Evolutionary conservation across 108 stramenopile genomes (phyloP).

Genomic region (Fragilariopsis cylindrus): DNA sequence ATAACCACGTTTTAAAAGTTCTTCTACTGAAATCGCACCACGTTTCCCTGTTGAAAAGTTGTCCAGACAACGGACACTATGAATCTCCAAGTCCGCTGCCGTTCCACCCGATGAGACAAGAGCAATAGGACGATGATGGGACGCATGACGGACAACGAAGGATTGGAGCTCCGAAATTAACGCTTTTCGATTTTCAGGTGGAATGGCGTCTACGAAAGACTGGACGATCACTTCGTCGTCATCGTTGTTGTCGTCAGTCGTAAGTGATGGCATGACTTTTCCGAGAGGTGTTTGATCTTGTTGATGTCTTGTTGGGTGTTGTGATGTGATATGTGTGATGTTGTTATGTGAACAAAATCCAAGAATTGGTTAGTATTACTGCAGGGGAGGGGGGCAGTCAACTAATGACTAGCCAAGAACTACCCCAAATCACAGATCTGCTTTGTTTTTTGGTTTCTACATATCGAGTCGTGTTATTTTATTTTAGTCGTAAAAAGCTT

Average conservation of each 20-base stretch:
- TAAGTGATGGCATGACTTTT: no score
- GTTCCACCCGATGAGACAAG: conserved; percentile 91
- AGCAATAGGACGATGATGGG: conserved; percentile 81
- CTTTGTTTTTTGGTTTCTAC: no score
- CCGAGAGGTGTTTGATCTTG: no score
- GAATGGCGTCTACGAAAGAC: conserved; percentile 20
- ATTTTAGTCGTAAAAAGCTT: no score
- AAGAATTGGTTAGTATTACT: no score
- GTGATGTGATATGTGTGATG: no score
- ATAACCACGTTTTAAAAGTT: conserved; percentile 86
- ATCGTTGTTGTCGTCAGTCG: background rate
- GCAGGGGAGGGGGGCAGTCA: no score
- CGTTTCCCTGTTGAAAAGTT: conserved; percentile 94
- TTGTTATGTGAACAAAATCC: no score
- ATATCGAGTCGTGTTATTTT: no score
- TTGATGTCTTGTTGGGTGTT: no score
- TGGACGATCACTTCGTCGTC: conserved; percentile 9
- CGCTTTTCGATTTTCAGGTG: conserved; percentile 17
- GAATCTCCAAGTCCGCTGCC: conserved; percentile 80
- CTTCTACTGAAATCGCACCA: conserved; percentile 90
- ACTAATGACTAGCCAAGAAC: no score
- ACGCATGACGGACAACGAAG: conserved; percentile 61
- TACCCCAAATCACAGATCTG: no score
- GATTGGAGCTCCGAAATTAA: conserved; percentile 35
- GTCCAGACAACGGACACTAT: conserved; percentile 90